A percentile compares a stretch with the other conserved stretches of the same genome.
These are phyloP conservation scores for Flaveria floridana DNA, from an alignment of 140 eudicot species.

Conservation along the genomic window DNA sequence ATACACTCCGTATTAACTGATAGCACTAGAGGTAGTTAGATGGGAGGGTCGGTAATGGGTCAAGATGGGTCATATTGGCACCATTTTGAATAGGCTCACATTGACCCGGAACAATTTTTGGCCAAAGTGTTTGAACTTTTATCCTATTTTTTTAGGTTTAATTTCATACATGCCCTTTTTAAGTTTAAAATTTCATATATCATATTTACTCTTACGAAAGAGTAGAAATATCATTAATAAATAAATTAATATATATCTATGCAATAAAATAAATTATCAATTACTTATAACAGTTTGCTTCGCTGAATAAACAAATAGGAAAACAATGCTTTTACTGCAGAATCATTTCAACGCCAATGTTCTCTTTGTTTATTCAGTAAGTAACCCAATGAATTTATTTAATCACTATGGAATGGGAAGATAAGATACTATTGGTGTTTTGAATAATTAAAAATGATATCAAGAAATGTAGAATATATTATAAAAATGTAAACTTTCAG, in stretches of 20 bases:
- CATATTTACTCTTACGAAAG: not conserved
- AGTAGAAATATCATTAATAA: not conserved
- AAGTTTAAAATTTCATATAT: not conserved
- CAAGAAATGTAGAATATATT: too few relatives aligned
- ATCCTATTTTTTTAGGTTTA: not conserved
- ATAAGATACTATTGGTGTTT: not conserved
- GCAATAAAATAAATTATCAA: too few relatives aligned
- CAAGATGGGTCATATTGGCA: not conserved
- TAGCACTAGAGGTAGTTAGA: not conserved
- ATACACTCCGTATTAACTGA: slow-evolving; percentile 6
- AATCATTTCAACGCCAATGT: not conserved
- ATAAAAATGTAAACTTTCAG: not conserved
- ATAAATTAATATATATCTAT: too few relatives aligned
- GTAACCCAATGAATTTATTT: not conserved
- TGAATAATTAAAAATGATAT: too few relatives aligned
- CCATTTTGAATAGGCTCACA: not conserved
- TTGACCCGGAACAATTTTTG: not conserved
- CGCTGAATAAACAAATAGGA: too few relatives aligned
- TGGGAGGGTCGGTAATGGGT: not conserved
- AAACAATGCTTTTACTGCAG: not conserved
- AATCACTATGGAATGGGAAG: not conserved
- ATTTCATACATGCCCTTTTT: not conserved
- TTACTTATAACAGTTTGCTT: too few relatives aligned
- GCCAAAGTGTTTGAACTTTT: not conserved
- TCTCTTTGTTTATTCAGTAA: not conserved